Base-by-base conservation (phyloP, 1,139 yeast species). In the Wickerhamomyces sp. region DNA sequence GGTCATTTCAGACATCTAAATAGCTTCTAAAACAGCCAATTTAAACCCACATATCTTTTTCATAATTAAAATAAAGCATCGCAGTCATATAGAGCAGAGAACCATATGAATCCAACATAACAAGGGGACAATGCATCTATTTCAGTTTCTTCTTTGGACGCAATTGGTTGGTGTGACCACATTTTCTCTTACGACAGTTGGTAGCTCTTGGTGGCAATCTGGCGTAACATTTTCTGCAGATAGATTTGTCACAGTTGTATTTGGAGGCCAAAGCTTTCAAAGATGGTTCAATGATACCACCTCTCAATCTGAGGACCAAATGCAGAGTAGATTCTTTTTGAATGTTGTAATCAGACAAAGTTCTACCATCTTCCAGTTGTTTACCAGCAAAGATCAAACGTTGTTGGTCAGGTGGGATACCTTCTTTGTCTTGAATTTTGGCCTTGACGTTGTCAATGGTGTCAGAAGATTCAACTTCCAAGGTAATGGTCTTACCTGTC, bases 181-280 rank as follows among this genome's bases (percentile, higher is more conserved):
- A 91, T 83, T 91, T 91, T 87, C 96, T 88, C 97, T 91, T 91
- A 81, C 98, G 88, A 83, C 98, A 91, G 96, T 91, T 91, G 75
- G 97, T 91, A 62, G 98, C 98, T 84, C 97, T 91, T 72, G 97
- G 96, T 66, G 98, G 98, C 68, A 91, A 88, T 82, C 98, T 93
- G 63, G 98, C 97, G 83, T 91, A 91, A 80, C 98, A 91, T 72
- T 88, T 86, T 76, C 98, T 94, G 81, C 98, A 91, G 69, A 91
- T 91, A 58, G 96, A 72, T 78, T 91, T 91, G 59, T 91, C 98
- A 81, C 97, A 91, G 95, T 91, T 91, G 88, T 85, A 91, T 78
- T 91, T 91, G 67, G 96, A 87, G 70, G 98, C 98, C 66, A 91
- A 83, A 62, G 93, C 96, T 78, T 89, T 91, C 66, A 91, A 83